These are phyloP conservation scores for Cardamine occulta DNA, from an alignment of 345 rosid species.

Conservation along the genomic window DNA sequence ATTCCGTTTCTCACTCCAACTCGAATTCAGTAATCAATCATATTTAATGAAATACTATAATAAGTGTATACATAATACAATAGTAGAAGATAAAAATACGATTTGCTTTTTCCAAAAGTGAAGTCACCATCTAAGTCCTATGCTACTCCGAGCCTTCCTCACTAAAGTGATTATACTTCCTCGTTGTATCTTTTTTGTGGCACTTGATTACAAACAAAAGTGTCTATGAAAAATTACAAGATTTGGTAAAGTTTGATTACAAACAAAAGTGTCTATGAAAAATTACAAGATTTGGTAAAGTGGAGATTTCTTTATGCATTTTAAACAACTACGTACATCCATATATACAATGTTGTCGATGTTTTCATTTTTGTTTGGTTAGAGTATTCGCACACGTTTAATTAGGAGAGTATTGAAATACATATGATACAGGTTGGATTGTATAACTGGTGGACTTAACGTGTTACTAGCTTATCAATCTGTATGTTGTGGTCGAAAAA, in stretches of 20 bases:
- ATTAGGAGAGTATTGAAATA: background rate
- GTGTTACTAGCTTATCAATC: background rate
- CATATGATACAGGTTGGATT: background rate
- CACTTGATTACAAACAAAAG: conserved; percentile 9
- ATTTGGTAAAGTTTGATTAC: conserved; percentile 21
- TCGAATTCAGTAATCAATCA: background rate
- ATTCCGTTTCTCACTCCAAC: background rate
- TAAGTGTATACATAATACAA: background rate
- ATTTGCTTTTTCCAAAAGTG: conserved; percentile 19
- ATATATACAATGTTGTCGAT: background rate
- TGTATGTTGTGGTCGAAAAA: background rate
- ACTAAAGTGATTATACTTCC: background rate
- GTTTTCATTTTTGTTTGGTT: background rate
- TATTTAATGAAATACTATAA: background rate
- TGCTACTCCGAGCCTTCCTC: conserved; percentile 27
- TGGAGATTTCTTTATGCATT: conserved; percentile 14
- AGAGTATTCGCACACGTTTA: background rate
- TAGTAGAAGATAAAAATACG: background rate
- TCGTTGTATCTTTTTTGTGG: background rate
- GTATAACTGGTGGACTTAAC: background rate
- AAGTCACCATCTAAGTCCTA: conserved; percentile 13
- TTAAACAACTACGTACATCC: background rate
- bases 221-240: background rate
- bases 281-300: conserved; percentile 5
- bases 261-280: background rate